These are phyloP conservation scores for Neonectria coccinea DNA, from an alignment of 2,329 filamentous ascomycete species.

Conservation along the genomic window DNA sequence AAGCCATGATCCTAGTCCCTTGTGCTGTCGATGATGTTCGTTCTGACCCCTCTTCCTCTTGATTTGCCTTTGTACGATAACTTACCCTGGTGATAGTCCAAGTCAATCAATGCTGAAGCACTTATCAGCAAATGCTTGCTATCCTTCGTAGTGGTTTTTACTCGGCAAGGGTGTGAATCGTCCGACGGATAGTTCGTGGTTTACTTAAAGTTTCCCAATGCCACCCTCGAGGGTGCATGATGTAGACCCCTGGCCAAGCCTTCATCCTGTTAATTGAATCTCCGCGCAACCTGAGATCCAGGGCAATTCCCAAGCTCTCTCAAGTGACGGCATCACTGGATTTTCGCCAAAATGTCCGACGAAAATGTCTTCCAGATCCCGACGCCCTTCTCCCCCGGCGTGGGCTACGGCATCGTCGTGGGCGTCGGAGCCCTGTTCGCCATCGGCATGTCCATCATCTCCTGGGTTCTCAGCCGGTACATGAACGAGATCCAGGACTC, in stretches of 20 bases:
- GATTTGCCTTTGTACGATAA: background rate
- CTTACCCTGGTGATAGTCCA: slow-evolving; percentile 2
- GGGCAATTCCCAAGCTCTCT: background rate
- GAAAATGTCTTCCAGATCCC: slow-evolving; percentile 24
- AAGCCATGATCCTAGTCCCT: slow-evolving; percentile 23
- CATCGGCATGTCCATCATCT: slow-evolving; percentile 26
- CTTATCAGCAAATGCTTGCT: slow-evolving; percentile 8
- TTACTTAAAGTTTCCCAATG: slow-evolving; percentile 14
- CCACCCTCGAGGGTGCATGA: background rate
- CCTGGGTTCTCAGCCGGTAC: slow-evolving; percentile 23
- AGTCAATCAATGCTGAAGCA: background rate
- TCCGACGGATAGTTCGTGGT: slow-evolving; percentile 4
- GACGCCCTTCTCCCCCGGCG: slow-evolving; percentile 21
- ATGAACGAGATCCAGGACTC: slow-evolving; percentile 27
- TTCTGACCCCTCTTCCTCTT: background rate
- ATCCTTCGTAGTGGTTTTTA: background rate
- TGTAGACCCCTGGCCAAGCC: background rate
- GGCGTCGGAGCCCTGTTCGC: slow-evolving; percentile 25
- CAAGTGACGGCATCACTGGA: background rate
- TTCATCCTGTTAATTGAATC: slow-evolving; percentile 3
- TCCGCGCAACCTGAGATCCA: background rate
- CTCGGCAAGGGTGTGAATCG: slow-evolving; percentile 10
- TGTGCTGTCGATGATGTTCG: background rate
- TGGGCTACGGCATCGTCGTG: slow-evolving; percentile 25
- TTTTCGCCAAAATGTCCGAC: slow-evolving; percentile 11